Conservation (phyloP, 1,139 yeast species). For the Magnusiomyces paraingens region DNA sequence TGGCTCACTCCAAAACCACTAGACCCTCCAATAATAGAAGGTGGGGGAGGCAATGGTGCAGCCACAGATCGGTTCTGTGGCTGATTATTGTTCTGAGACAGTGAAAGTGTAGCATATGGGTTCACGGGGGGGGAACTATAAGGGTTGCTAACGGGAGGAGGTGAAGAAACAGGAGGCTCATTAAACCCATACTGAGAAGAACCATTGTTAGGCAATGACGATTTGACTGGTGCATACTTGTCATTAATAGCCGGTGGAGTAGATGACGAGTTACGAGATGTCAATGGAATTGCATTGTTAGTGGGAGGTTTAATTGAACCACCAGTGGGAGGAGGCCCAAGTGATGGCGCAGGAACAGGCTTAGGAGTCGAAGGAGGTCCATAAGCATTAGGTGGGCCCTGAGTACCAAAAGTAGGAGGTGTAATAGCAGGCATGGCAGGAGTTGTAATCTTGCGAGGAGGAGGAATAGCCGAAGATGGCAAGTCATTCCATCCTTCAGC, state of each 20-base stretch:
- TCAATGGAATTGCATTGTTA: slow-evolving; percentile 20
- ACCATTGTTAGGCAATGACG: slow-evolving; percentile 1
- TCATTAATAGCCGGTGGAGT: slow-evolving; percentile 22
- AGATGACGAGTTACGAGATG: slow-evolving; percentile 21
- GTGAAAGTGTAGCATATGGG: slow-evolving; percentile 8
- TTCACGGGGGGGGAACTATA: slow-evolving; percentile 27
- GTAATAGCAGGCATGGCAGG: slow-evolving; percentile 23
- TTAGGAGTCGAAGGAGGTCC: slow-evolving; percentile 19
- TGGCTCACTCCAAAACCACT: too few species aligned
- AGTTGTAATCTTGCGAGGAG: slow-evolving; percentile 21
- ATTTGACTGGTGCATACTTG: slow-evolving; percentile 12
- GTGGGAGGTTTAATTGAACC: slow-evolving; percentile 5
- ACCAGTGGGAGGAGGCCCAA: slow-evolving; percentile 21
- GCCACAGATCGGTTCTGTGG: too few species aligned
- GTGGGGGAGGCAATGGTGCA: too few species aligned
- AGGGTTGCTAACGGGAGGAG: slow-evolving; percentile 28
- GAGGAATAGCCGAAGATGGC: slow-evolving; percentile 47
- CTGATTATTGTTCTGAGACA: too few species aligned
- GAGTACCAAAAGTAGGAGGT: slow-evolving; percentile 20
- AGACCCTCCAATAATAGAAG: too few species aligned
- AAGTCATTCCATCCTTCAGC: slow-evolving; percentile 94
- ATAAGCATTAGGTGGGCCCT: slow-evolving; percentile 20
- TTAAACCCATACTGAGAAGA: too few species aligned
- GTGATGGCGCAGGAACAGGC: slow-evolving; percentile 20
- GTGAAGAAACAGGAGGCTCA: slow-evolving; percentile 14